Evolutionary conservation across 805 yeast genomes (phyloP).

Genomic region (Cephaloascus fragrans): DNA sequence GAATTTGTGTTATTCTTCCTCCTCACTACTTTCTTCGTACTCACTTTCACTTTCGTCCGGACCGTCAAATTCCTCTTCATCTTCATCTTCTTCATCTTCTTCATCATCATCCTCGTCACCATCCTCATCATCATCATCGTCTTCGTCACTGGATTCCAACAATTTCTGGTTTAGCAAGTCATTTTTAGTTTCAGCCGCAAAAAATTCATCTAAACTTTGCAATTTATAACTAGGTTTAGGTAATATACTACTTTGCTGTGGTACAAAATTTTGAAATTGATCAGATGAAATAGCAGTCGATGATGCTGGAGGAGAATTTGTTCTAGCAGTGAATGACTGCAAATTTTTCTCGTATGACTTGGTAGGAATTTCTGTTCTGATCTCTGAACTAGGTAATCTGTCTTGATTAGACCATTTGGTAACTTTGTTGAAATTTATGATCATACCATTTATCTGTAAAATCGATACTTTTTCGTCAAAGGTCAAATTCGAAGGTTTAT

Average conservation of each 20-base stretch:
- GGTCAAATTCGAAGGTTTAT: not conserved
- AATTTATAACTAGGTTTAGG: constrained; percentile 36
- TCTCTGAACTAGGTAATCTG: constrained; percentile 16
- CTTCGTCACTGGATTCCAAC: not conserved
- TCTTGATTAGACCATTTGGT: constrained; percentile 36
- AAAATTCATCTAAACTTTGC: constrained; percentile 83
- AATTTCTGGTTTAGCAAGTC: constrained; percentile 2
- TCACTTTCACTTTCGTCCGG: constrained; percentile 20
- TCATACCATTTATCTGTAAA: constrained; percentile 11
- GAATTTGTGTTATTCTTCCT: no score
- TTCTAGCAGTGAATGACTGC: constrained; percentile 9
- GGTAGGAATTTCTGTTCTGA: constrained; percentile 18
- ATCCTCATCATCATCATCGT: constrained; percentile 12
- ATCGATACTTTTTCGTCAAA: not conserved
- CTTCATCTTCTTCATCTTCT: constrained; percentile 12
- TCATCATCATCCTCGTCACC: constrained; percentile 17
- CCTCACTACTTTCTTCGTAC: constrained; percentile 19
- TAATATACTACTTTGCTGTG: constrained; percentile 1
- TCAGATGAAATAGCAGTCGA: constrained; percentile 16
- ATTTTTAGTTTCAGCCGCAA: constrained; percentile 36
- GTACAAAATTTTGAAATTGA: constrained; percentile 4
- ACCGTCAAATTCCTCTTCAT: constrained; percentile 17
- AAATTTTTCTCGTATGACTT: constrained; percentile 5
- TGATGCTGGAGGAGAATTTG: constrained; percentile 6
- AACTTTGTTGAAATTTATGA: constrained; percentile 13